Base-by-base conservation (phyloP, 2,329 filamentous ascomycete species). In the Zymoseptoria ardabiliae region DNA sequence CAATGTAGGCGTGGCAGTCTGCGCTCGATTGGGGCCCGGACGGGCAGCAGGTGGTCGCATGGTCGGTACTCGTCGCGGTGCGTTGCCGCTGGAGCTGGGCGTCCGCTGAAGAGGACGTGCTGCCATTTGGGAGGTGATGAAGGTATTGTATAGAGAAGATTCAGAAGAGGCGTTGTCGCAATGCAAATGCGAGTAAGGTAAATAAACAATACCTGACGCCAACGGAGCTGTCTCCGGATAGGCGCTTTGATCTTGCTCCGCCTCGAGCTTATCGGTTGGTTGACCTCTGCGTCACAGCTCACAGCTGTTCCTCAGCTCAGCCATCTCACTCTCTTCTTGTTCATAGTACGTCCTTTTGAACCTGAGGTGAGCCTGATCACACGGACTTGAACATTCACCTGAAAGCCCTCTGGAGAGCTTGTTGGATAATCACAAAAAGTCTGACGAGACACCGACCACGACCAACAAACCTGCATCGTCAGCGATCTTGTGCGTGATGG, bases 21-120 rank as follows among this genome's bases (percentile, higher is more conserved):
- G 78, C 45, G 83, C 78, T 65, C 72, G 59, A 58, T 62, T 70
- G 7, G 66, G 61, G 58, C 62, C 69, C 6, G 70, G 71, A 22
- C 81, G 78, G 19, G 75, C 72, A 45, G 77, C 70, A 22, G 83
- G 81, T 41, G 80, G 81, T 63, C 82, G 78, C 72, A 84, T 82
- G 57, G 76, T 69, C 17, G 69, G 66, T 56, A 69, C 64, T 63
- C 66, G 66, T 50, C 65, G 65, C 50, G 63, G 61, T 45, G 17
- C 35, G 35, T 45, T 45, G 35, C 35, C 35, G 9, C 20, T 21
- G 35, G 63, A 62, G 57, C 63, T 59, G 25, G 59, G 51, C 51
- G 59, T 60, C 58, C 61, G 45, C 48, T 56, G 55, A 7, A 54
- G 35, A 28, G 52, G 52, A 21, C 55, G 53, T 41, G 57, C 59